These are phyloP conservation scores for Cyathus striatus DNA, from an alignment of 768 basidiomycete genomes.

Conservation along the genomic window DNA sequence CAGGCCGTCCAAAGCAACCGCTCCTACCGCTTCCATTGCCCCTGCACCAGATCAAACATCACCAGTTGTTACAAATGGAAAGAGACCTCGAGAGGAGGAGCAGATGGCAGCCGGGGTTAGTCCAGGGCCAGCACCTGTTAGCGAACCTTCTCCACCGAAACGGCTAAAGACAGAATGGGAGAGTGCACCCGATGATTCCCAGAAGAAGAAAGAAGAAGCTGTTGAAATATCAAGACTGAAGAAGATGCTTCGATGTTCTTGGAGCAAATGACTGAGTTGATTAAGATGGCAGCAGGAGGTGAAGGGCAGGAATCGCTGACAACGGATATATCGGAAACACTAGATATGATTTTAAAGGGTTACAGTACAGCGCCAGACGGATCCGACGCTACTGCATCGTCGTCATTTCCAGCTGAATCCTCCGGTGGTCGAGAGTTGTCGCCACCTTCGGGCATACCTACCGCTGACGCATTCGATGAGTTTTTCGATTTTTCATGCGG, in stretches of 20 bases:
- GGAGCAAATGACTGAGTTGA: constrained; percentile 57
- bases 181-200: constrained; percentile 45
- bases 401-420: constrained; percentile 27
- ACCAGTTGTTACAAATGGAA: constrained; percentile 25
- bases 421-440: constrained; percentile 16
- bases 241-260: constrained; percentile 63
- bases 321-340: constrained; percentile 51
- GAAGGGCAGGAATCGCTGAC: constrained; percentile 39
- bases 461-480: constrained; percentile 48
- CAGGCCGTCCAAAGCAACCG: constrained; percentile 23
- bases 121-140: constrained; percentile 23
- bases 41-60: constrained; percentile 13
- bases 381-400: constrained; percentile 28
- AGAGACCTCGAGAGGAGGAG: constrained; percentile 49
- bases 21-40: constrained; percentile 14
- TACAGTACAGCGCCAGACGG: constrained; percentile 33
- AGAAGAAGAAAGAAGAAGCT: constrained; percentile 35
- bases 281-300: constrained; percentile 44
- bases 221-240: constrained; percentile 55
- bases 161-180: constrained; percentile 71
- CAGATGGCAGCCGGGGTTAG: constrained; percentile 19
- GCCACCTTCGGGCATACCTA: constrained; percentile 17
- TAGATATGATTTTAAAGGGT: constrained; percentile 62
- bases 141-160: constrained; percentile 67
- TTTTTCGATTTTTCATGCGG: constrained; percentile 69